Base-by-base conservation (phyloP, 768 basidiomycete genomes). In the Dioszegia aurantiaca region DNA sequence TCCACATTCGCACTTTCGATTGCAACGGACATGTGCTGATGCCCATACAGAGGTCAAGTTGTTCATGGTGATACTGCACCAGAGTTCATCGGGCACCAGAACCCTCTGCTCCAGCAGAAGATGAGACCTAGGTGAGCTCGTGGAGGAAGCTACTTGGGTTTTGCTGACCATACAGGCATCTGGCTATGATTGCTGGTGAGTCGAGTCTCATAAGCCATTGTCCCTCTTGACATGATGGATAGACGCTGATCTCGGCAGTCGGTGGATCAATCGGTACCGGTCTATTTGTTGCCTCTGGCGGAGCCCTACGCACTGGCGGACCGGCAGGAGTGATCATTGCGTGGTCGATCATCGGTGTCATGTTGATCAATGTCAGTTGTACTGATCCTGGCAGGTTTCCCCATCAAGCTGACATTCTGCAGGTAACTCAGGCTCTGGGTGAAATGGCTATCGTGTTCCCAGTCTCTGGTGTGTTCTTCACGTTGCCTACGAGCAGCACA, bases 251-350 rank as follows among this genome's bases (percentile, higher is more conserved):
- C 14, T 33, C 33, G 6, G 33, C 33, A 33, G 33, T 77, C 51
- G 77, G 76, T 44, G 78, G 78, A 16, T 69, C 68, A 2, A 78
- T 78, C 62, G 72, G 72, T 57, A 74, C 65, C 23, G 57, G 76
- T 85, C 67, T 57, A 1, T 57, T 57, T 33, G 44, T 55, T 23
- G 41, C 54, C 26, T 31, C 54, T 41, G 54, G 51, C 31, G 54
- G 43, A 44, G 41, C 54, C 10, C 54, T 43, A 21, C 43, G 54
- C 28, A 81, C 85, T 69, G 91, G 90, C 9, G 91, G 91, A 6
- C 89, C 91, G 3, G 90, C 87, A 3, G 90, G 87, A 77, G 86
- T 92, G 77, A 80, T 93, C 24, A 84, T 93, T 17, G 87, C 87
- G 74, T 92, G 91, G 73, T 78, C 80, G 37, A 68, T 89, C 61